Evolutionary conservation across 495 filamentous ascomycete species (phyloP), one percentile per base, ranked within the genome.

Genomic region (Pyronema domesticum): DNA sequence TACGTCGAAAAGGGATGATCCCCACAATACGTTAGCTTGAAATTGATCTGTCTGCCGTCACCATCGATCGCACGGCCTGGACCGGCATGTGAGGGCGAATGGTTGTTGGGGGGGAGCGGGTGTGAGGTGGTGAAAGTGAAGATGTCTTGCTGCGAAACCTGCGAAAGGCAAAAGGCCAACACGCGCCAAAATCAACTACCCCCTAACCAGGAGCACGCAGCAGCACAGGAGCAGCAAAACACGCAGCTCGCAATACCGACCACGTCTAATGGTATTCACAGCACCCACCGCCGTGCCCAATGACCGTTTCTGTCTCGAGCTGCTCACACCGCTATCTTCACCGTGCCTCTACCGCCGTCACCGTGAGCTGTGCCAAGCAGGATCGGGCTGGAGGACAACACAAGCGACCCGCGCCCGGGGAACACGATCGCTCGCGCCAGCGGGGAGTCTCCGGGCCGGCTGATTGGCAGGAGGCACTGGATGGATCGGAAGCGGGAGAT

Each of bases 1-100:
- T 19, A 10, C 14, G 37, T 34, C 7, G 15, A 53, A 40, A 53
- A 53, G 47, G 47, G 47, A 50, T 50, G 18, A 13, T 50, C 47
- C 47, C 47, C 47, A 50, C 47, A 51, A 42, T 14, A 53, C 50
- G 50, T 53, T 53, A 53, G 50, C 50, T 33, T 19, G 42, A 34
- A 53, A 40, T 19, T 18, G 36, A 43, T 40, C 50, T 40, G 3
- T 53, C 37, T 53, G 13, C 42, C 50, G 50, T 53, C 50, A 53
- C 35, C 37, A 53, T 43, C 30, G 47, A 53, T 53, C 50, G 50
- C 37, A 33, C 50, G 50, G 35, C 50, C 37, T 40, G 50, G 6
- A 53, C 50, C 50, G 50, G 37, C 50, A 53, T 53, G 50, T 53
- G 50, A 18, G 19, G 40, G 36, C 45, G 17, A 23, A 19, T 47